Base-by-base conservation (phyloP, 148 eudicot species). In the Rhododendron henanense region DNA sequence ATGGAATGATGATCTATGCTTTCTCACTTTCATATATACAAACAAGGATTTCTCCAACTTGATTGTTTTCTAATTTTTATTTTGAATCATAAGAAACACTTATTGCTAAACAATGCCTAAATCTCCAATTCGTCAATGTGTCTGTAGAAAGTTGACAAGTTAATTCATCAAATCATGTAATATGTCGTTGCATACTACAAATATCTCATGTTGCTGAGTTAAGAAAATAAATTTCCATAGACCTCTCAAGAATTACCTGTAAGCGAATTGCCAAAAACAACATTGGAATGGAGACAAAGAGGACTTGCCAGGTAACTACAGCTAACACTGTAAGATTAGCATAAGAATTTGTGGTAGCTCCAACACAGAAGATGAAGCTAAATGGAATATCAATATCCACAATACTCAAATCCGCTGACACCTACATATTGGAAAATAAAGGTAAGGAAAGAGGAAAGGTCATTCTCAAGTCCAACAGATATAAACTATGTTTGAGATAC, bases 301-400 rank as follows among this genome's bases (percentile, higher is more conserved):
- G 90, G 85, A 97, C 96, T 91, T 92, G 98, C 99, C 99, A 97
- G 57, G 98, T 94, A 67, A 95, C 91, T 75, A 91, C 93, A 55
- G 93, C 94, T 86, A 97, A 75, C 61, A 97, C 98, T 59, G 88
- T 90, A 71, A 94, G 94, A 87, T 91, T 97, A 73, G 93, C 31
- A 78, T 86, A 93, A 37, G 93, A 85, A 88, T 90, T 94, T 23
- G 82, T 84, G 59, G 98, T 92, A 75, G 97, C 88, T 82, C 90
- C 99, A 77, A 90, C 88, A 11, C 94, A 84, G 87, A 91, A 88
- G 77, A 92, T 74, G 61, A 97, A 81, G 89, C 90, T 86, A 87
- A 95, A 96, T 47, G 97, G 93, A 78, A 96, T 78, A 86, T 96
- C 98, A 78, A 93, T 90, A 87, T 96, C 99, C 39, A 93, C 91